Percentiles rank a stretch among this genome's conserved stretches.
Conservation (phyloP, 352 stramenopile species). For the Phytophthora capsici region DNA sequence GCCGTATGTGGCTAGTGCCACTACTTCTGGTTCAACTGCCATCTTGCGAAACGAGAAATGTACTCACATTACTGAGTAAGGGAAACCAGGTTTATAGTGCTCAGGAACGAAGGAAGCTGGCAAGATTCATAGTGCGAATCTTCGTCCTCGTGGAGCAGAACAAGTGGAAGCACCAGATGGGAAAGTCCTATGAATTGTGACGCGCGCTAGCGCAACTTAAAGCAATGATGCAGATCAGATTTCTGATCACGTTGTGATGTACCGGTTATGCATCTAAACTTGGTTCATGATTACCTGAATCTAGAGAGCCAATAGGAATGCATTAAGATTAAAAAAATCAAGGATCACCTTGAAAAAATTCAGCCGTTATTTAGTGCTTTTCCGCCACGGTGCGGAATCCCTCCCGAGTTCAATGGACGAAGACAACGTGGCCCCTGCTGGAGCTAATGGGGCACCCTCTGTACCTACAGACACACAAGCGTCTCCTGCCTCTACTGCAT, state of each 20-base stretch:
- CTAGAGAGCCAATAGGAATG: too few relatives aligned
- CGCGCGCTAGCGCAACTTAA: slow-evolving; percentile 20
- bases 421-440: slow-evolving; percentile 7
- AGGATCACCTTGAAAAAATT: slow-evolving; percentile 24
- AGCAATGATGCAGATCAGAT: slow-evolving; percentile 6
- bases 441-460: slow-evolving; percentile 4
- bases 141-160: slow-evolving; percentile 13
- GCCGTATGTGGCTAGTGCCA: slow-evolving; percentile 19
- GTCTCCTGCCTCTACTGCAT: neutral
- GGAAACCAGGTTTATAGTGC: too few relatives aligned
- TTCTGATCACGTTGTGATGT: neutral
- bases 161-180: slow-evolving; percentile 23
- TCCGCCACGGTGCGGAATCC: slow-evolving; percentile 8
- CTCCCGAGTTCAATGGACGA: slow-evolving; percentile 21
- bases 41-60: slow-evolving; percentile 20
- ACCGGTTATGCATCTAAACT: neutral
- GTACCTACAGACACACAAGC: neutral
- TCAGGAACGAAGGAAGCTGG: neutral
- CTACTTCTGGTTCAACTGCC: neutral
- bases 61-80: too few relatives aligned
- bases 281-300: too few relatives aligned
- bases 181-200: slow-evolving; percentile 19
- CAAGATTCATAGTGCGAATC: slow-evolving; percentile 26
- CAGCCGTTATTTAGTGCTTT: neutral
- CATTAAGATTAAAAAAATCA: neutral